Conservation (phyloP, 2,329 filamentous ascomycete genomes). For the Microdochium paspali region DNA sequence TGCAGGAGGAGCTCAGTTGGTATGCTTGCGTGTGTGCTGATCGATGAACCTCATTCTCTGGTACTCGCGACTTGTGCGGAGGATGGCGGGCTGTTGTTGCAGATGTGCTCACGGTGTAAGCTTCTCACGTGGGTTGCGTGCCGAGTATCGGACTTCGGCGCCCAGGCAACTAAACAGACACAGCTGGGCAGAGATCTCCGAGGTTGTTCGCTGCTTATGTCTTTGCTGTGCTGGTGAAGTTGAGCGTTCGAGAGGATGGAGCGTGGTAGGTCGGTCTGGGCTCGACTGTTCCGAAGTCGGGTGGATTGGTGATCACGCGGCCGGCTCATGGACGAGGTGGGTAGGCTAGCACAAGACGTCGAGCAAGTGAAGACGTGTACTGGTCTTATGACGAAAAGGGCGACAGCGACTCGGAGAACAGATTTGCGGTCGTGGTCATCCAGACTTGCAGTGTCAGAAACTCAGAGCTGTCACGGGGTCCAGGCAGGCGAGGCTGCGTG, state of each 20-base stretch:
- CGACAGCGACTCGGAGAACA: neutral
- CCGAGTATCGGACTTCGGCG: too few species aligned
- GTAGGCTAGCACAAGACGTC: neutral
- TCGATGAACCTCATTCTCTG: constrained; percentile 9
- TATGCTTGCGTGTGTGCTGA: neutral
- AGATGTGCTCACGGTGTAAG: too few species aligned
- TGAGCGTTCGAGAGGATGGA: neutral
- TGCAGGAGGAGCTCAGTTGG: neutral
- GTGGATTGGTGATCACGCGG: neutral
- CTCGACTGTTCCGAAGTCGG: neutral
- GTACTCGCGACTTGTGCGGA: constrained; percentile 2
- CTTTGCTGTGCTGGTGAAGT: neutral
- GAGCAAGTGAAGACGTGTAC: neutral
- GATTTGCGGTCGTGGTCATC: neutral
- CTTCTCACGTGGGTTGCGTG: too few species aligned
- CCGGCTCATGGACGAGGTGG: neutral
- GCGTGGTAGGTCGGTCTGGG: neutral
- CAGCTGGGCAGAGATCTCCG: too few species aligned
- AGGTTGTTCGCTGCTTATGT: too few species aligned
- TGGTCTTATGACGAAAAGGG: neutral
- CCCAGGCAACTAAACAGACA: too few species aligned
- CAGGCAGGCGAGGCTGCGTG: neutral
- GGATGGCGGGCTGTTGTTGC: neutral
- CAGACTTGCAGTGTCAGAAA: neutral
- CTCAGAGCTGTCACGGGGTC: neutral